phyloP scores from a whole-genome alignment of 75 land plant genomes.

The Ceratopteris richardii region DNA sequence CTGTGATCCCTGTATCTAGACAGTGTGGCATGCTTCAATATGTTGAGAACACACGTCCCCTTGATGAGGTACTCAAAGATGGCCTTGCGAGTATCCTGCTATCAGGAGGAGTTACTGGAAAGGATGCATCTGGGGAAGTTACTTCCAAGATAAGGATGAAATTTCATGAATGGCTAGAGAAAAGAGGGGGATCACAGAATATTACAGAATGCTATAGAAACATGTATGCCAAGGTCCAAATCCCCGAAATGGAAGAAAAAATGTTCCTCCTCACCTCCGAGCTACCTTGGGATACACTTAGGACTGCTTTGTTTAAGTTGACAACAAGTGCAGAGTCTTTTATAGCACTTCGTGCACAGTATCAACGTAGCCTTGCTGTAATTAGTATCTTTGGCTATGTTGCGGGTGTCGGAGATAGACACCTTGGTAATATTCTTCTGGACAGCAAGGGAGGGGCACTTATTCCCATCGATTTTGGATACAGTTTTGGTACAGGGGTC shows the following conservation, averaged over 20 bases:
- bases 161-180: conserved; percentile 35
- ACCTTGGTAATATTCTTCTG: conserved; percentile 35
- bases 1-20: conserved; percentile 37
- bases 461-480: conserved; percentile 48
- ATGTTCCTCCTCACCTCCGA: conserved; percentile 18
- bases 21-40: conserved; percentile 47
- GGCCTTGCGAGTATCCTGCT: conserved; percentile 21
- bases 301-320: conserved; percentile 29
- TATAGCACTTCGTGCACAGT: conserved; percentile 35
- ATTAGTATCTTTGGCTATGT: conserved; percentile 44
- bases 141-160: conserved; percentile 12
- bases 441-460: conserved; percentile 35
- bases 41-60: conserved; percentile 38
- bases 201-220: conserved; percentile 22
- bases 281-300: conserved; percentile 40
- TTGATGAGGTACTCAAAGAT: conserved; percentile 44
- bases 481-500: conserved; percentile 51
- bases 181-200: conserved; percentile 24
- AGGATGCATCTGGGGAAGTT: conserved; percentile 12
- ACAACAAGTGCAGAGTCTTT: conserved; percentile 52
- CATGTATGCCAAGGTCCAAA: conserved; percentile 27
- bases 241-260: conserved; percentile 22
- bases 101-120: conserved; percentile 5
- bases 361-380: conserved; percentile 39
- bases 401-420: conserved; percentile 49